Evolutionary conservation across 1,284 basidiomycete species (phyloP).

Genomic region (Lentinus polychrous): DNA sequence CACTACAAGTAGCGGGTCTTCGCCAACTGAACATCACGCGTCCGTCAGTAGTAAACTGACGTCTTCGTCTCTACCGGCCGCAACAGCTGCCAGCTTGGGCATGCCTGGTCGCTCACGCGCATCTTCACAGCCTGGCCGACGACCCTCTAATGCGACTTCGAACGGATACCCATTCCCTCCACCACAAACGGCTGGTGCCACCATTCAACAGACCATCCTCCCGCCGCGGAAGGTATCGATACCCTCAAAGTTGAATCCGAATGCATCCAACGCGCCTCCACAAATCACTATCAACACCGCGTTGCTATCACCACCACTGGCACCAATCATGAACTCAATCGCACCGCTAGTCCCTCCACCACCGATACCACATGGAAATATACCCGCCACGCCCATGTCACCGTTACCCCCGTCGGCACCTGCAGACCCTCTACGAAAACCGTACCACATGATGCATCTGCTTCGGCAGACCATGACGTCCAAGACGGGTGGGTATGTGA

Average conservation of each 20-base stretch:
- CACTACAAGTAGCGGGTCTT: conserved; percentile 28
- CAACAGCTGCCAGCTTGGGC: conserved; percentile 26
- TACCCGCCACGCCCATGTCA: conserved; percentile 69
- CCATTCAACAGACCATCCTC: conserved; percentile 23
- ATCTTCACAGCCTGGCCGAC: conserved; percentile 62
- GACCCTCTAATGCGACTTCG: conserved; percentile 38
- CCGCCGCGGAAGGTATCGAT: conserved; percentile 52
- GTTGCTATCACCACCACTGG: conserved; percentile 33
- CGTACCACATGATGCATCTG: conserved; percentile 86
- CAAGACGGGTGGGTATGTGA: conserved; percentile 84
- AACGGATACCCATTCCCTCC: conserved; percentile 18
- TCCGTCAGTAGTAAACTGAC: conserved; percentile 28
- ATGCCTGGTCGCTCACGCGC: conserved; percentile 48
- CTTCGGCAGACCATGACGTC: conserved; percentile 76
- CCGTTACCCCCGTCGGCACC: conserved; percentile 68
- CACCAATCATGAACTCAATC: conserved; percentile 16
- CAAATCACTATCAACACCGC: conserved; percentile 49
- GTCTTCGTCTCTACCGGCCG: conserved; percentile 37
- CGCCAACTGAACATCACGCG: conserved; percentile 45
- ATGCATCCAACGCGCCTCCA: conserved; percentile 25
- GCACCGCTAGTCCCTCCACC: conserved; percentile 44
- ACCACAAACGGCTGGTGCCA: conserved; percentile 23
- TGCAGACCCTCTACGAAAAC: conserved; percentile 69
- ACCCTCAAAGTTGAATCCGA: conserved; percentile 49
- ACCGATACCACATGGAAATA: conserved; percentile 41